Evolutionary conservation across 331 rosid species (phyloP).

Genomic region (Malus hybrid): DNA sequence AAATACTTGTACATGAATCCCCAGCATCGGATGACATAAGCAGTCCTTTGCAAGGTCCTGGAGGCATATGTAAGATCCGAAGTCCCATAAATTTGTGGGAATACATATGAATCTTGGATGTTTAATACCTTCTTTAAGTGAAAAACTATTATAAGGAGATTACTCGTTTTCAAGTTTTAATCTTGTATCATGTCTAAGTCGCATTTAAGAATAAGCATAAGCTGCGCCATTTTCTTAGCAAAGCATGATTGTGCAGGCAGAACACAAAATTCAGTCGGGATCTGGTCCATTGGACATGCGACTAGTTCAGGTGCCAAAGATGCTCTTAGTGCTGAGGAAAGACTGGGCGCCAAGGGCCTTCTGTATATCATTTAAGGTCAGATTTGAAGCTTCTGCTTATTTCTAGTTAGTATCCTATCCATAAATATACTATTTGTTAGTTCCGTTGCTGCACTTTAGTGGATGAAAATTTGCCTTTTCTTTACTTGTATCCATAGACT

Average conservation of each 20-base stretch:
- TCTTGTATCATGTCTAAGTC: background rate
- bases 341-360: slow-evolving; percentile 80
- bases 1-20: background rate
- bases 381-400: background rate
- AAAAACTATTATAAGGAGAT: background rate
- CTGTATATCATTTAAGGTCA: slow-evolving; percentile 87
- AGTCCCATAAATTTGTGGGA: no score
- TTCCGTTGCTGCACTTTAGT: background rate
- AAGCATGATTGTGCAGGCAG: slow-evolving; percentile 43
- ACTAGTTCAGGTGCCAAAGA: slow-evolving; percentile 87
- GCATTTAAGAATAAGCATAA: background rate
- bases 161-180: background rate
- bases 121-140: background rate
- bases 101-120: background rate
- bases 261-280: slow-evolving; percentile 90
- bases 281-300: slow-evolving; percentile 74
- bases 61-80: background rate
- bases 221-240: background rate
- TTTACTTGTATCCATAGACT: background rate
- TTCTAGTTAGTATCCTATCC: background rate
- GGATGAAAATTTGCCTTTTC: background rate
- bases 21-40: background rate
- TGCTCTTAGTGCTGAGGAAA: slow-evolving; percentile 59
- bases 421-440: background rate
- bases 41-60: background rate